Base-by-base conservation (phyloP, 352 stramenopile species). In the Phytophthora idaei region DNA sequence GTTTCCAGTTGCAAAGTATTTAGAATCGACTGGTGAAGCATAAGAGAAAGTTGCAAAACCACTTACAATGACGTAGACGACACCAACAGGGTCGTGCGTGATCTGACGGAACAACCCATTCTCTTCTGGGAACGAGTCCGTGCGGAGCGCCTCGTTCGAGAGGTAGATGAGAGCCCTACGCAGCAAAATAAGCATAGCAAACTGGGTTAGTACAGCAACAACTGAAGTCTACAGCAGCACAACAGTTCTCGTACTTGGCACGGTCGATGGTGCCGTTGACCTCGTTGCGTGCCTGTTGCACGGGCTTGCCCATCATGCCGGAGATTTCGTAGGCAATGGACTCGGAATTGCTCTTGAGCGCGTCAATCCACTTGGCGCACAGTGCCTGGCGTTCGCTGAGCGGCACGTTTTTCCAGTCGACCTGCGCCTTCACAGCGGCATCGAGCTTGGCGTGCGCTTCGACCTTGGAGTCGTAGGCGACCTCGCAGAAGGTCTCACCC, bases 11-110 rank as follows among this genome's bases (percentile, higher is more conserved):
- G 11, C 4, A 58, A 21, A 45, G 17, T 7, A 17, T 62, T 68
- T 51, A 75, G 11, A 41, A 31, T 49, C 55, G n/a, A 61, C 42
- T 59, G 21, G 31, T 36, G 25, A 70, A 54, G 4, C 11, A 55
- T 12, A 51, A 27, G 15, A 0, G 6, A 4, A 36, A 49, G 29
- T 31, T 39, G 2, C 34, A 60, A 12, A 49, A 14, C n/a, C 12
- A 74, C 77, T 39, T 68, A 90, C 83, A 76, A 96, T 91, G 57
- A 90, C 77, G 61, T 94, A 92, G 62, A 96, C 85, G 48, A 94
- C 77, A 29, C 88, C 88, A 41, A 95, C 76, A 25, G 88, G 86
- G 29, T 96, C 88, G 71, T 92, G 82, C 32, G 83, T 90, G 69
- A 94, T 94, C 63, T 89, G 71, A 28, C 84, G 83, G 61, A 92